Percentiles rank a stretch among this genome's conserved stretches.
Evolutionary conservation across 345 rosid species (phyloP).

Genomic region (Excoecaria agallocha): DNA sequence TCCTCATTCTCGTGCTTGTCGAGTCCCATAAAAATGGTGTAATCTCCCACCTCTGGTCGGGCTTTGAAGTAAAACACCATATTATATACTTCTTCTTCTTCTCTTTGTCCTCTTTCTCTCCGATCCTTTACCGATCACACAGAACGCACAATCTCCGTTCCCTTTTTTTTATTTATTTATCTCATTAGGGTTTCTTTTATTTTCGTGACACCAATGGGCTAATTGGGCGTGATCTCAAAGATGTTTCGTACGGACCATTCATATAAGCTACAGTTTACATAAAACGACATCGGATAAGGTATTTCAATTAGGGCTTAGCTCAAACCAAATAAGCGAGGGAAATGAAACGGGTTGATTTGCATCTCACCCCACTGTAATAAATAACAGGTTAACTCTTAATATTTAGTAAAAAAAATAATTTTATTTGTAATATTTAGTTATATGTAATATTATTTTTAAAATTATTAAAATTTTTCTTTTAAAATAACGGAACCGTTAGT

Average conservation of each 20-base stretch:
- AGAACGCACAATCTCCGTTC: not conserved
- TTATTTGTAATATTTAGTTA: no score
- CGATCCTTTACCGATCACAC: not conserved
- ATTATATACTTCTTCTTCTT: not conserved
- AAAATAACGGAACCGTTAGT: no score
- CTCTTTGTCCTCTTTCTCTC: not conserved
- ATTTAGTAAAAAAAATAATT: no score
- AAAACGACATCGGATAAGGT: not conserved
- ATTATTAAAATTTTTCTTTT: no score
- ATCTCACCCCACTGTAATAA: no score
- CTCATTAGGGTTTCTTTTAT: slow-evolving; percentile 8
- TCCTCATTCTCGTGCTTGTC: slow-evolving; percentile 99
- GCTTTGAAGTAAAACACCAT: slow-evolving; percentile 98
- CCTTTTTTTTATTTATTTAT: not conserved
- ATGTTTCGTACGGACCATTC: not conserved
- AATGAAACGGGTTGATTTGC: no score
- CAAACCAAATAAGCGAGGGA: no score
- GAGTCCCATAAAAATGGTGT: slow-evolving; percentile 98
- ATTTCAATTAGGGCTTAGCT: not conserved
- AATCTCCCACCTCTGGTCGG: slow-evolving; percentile 92
- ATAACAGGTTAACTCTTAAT: no score
- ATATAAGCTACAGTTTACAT: not conserved
- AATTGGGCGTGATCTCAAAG: not conserved
- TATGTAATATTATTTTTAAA: no score
- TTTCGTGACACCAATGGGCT: not conserved